phyloP scores from a whole-genome alignment of 345 rosid genomes.

The Rhodamnia argentea region DNA sequence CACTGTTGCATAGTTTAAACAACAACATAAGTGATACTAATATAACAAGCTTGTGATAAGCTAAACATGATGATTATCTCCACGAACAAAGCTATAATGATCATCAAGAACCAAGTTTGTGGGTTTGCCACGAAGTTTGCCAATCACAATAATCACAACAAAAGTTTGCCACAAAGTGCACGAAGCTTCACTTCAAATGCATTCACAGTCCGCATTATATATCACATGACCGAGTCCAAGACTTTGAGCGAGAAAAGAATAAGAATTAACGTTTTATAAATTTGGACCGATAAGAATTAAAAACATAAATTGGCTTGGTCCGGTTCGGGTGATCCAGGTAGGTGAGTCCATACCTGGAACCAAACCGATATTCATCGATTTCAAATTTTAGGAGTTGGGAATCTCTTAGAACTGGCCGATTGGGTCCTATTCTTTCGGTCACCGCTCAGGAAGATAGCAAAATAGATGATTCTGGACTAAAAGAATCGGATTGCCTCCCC shows the following conservation, averaged over 20 bases:
- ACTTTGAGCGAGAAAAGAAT: neutral
- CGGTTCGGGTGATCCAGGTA: neutral
- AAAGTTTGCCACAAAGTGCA: too few species aligned
- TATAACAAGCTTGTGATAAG: neutral
- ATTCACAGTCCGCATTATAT: too few species aligned
- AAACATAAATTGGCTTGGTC: neutral
- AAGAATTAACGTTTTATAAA: neutral
- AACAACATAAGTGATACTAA: neutral
- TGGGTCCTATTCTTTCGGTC: too few species aligned
- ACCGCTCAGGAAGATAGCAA: too few species aligned
- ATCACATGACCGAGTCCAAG: neutral
- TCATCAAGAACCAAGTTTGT: neutral
- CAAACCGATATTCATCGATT: too few species aligned
- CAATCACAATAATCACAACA: too few species aligned
- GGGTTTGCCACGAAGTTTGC: neutral
- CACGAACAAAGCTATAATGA: neutral
- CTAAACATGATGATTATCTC: neutral
- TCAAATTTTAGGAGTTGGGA: too few species aligned
- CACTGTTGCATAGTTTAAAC: neutral
- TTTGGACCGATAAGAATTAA: neutral
- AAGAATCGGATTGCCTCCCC: too few species aligned
- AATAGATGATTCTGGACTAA: too few species aligned
- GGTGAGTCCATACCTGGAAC: too few species aligned
- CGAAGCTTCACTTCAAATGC: too few species aligned
- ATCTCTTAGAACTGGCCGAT: too few species aligned